Evolutionary conservation across 1,284 basidiomycete species (phyloP).

Genomic region (Sutorius eximius): DNA sequence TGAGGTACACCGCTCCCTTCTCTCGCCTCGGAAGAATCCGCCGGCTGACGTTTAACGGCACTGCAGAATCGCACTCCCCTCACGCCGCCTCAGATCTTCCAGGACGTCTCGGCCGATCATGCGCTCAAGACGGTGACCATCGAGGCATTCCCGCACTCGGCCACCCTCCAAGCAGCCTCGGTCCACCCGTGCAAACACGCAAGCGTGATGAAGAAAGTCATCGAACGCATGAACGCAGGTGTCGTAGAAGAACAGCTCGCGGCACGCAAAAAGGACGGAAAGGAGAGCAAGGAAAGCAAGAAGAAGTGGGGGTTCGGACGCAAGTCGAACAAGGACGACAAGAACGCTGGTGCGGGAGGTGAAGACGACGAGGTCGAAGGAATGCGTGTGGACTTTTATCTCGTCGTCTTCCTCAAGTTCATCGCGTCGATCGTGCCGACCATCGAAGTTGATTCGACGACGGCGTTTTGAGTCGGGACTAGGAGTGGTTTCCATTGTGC

Average conservation of each 20-base stretch:
- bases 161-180: slow-evolving; percentile 80
- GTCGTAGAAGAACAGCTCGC: slow-evolving; percentile 77
- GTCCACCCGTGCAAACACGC: slow-evolving; percentile 99
- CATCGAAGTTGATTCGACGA: slow-evolving; percentile 92
- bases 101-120: slow-evolving; percentile 96
- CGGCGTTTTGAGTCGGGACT: slow-evolving; percentile 59
- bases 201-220: slow-evolving; percentile 99
- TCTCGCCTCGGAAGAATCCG: neutral
- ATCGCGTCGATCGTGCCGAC: slow-evolving; percentile 93
- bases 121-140: slow-evolving; percentile 99
- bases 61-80: slow-evolving; percentile 81
- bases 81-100: slow-evolving; percentile 90
- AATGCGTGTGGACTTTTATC: slow-evolving; percentile 92
- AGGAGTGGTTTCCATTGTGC: slow-evolving; percentile 4
- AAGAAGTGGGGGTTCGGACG: slow-evolving; percentile 86
- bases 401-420: slow-evolving; percentile 97
- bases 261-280: slow-evolving; percentile 48
- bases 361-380: slow-evolving; percentile 80
- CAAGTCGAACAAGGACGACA: slow-evolving; percentile 67
- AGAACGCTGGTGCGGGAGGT: slow-evolving; percentile 41
- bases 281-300: slow-evolving; percentile 64
- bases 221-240: slow-evolving; percentile 95
- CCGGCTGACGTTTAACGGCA: slow-evolving; percentile 1
- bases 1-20: slow-evolving; percentile 56
- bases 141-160: slow-evolving; percentile 93